Evolutionary conservation across 805 yeast species (phyloP).

Genomic region (Isabelozyma heimii): DNA sequence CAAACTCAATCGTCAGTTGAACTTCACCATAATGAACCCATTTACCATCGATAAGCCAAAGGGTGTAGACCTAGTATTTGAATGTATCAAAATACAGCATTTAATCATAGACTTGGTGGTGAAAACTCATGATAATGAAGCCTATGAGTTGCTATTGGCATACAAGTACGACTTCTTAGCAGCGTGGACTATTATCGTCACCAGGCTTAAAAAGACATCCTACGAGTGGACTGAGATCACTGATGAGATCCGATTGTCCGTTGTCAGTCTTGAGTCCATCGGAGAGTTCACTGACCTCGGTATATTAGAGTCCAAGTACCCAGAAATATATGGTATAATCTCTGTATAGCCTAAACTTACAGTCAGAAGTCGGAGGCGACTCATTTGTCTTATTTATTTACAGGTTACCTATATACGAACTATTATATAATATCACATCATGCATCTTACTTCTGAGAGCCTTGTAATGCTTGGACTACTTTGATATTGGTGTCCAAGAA

Average conservation of each 20-base stretch:
- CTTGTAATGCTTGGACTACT: constrained; percentile 61
- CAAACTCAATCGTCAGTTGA: constrained; percentile 25
- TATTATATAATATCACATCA: not conserved
- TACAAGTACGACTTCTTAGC: constrained; percentile 36
- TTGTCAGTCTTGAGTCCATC: not conserved
- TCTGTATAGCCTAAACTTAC: not conserved
- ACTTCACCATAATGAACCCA: constrained; percentile 30
- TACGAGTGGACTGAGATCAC: not conserved
- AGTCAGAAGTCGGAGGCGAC: too few species aligned
- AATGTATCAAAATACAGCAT: constrained; percentile 11
- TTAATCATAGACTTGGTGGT: not conserved
- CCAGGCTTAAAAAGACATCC: constrained; percentile 5
- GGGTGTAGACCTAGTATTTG: constrained; percentile 11
- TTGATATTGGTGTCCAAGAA: constrained; percentile 85
- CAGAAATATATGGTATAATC: not conserved
- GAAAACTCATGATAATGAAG: constrained; percentile 12
- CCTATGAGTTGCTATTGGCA: constrained; percentile 13
- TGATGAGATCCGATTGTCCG: not conserved
- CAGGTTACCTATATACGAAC: not conserved
- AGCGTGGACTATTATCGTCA: constrained; percentile 28
- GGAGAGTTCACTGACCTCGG: not conserved
- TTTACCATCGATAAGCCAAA: constrained; percentile 18
- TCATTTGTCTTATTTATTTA: too few species aligned
- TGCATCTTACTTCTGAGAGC: constrained; percentile 19
- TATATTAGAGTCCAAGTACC: not conserved